phyloP scores from a whole-genome alignment of 2,329 filamentous ascomycete genomes.

The Ilyonectria robusta region DNA sequence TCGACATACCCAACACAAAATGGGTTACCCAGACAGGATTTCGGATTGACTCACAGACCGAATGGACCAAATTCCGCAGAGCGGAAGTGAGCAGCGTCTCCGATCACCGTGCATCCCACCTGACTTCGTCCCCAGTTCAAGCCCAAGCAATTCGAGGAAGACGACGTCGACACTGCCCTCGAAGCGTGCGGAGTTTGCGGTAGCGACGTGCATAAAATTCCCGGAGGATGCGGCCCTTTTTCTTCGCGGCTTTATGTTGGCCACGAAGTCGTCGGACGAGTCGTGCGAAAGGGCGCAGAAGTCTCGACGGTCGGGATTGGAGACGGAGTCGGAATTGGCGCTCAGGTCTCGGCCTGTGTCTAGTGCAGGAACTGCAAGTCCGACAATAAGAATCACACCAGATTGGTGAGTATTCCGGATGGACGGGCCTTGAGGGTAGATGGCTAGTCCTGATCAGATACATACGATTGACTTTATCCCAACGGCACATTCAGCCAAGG shows the following conservation, averaged over 20 bases:
- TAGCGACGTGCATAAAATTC: slow-evolving; percentile 72
- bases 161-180: slow-evolving; percentile 74
- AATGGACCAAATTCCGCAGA: slow-evolving; percentile 59
- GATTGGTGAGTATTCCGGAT: slow-evolving; percentile 47
- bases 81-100: slow-evolving; percentile 13
- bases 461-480: slow-evolving; percentile 70
- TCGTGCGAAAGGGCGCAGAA: slow-evolving; percentile 61
- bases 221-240: slow-evolving; percentile 68
- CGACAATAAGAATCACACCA: slow-evolving; percentile 63
- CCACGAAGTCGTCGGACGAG: slow-evolving; percentile 72
- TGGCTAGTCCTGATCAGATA: slow-evolving; percentile 50
- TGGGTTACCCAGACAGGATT: slow-evolving; percentile 64
- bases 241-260: slow-evolving; percentile 66
- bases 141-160: slow-evolving; percentile 54
- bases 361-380: slow-evolving; percentile 63
- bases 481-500: slow-evolving; percentile 76
- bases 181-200: slow-evolving; percentile 77
- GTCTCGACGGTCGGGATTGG: slow-evolving; percentile 69
- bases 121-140: slow-evolving; percentile 45
- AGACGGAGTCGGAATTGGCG: slow-evolving; percentile 76
- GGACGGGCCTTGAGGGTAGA: not conserved
- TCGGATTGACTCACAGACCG: slow-evolving; percentile 58
- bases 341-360: slow-evolving; percentile 71
- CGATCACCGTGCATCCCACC: not conserved
- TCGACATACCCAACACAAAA: slow-evolving; percentile 36